Evolutionary conservation across 345 rosid genomes (phyloP).

Genomic region (Pugionium cornutum): DNA sequence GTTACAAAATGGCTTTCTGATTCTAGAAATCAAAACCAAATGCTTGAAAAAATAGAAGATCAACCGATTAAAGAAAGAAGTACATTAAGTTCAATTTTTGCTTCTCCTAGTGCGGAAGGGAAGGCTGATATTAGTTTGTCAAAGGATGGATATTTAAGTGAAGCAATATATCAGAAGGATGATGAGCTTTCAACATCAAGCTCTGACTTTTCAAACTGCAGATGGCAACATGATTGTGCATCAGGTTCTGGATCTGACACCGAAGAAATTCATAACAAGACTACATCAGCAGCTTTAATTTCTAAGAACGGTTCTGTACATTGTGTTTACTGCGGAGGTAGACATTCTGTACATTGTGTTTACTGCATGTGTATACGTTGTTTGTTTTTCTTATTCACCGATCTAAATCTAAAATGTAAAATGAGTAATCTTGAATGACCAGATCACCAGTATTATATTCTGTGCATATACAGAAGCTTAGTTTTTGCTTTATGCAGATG

Average conservation of each 20-base stretch:
- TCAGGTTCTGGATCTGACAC: slow-evolving; percentile 32
- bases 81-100: slow-evolving; percentile 41
- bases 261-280: slow-evolving; percentile 34
- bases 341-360: slow-evolving; percentile 31
- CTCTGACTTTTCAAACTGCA: slow-evolving; percentile 52
- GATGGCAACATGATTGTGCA: slow-evolving; percentile 32
- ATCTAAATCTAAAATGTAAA: slow-evolving; percentile 13
- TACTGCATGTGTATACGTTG: slow-evolving; percentile 46
- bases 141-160: slow-evolving; percentile 43
- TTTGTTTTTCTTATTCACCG: slow-evolving; percentile 21
- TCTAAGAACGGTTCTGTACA: slow-evolving; percentile 39
- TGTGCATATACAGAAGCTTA: slow-evolving; percentile 26
- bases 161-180: slow-evolving; percentile 52
- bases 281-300: slow-evolving; percentile 41
- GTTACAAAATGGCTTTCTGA: slow-evolving; percentile 60
- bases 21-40: slow-evolving; percentile 42
- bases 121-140: slow-evolving; percentile 28
- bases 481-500: slow-evolving; percentile 46
- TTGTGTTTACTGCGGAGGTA: slow-evolving; percentile 20
- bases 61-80: slow-evolving; percentile 47
- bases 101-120: slow-evolving; percentile 41
- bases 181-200: slow-evolving; percentile 54
- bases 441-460: slow-evolving; percentile 5
- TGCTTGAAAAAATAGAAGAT: slow-evolving; percentile 48
- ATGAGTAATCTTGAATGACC: slow-evolving; percentile 16